phyloP scores from a whole-genome alignment of 2,329 filamentous ascomycete species.

The Podosphaera aphanis region DNA sequence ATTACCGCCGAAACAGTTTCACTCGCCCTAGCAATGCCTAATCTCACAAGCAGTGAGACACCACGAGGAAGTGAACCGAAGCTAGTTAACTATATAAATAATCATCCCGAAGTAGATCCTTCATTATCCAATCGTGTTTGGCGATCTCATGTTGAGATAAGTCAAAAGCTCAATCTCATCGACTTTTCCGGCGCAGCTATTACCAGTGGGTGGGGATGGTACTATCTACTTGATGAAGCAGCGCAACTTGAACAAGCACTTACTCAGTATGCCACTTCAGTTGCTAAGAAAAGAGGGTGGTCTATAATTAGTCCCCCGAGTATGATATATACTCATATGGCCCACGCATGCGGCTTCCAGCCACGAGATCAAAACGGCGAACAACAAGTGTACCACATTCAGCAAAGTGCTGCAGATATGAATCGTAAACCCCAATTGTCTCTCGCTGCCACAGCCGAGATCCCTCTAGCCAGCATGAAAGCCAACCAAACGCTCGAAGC shows the following conservation, averaged over 20 bases:
- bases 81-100: constrained; percentile 59
- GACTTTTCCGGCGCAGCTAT: constrained; percentile 65
- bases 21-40: constrained; percentile 61
- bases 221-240: constrained; percentile 79
- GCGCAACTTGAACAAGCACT: constrained; percentile 89
- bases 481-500: constrained; percentile 46
- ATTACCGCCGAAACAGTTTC: constrained; percentile 42
- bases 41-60: constrained; percentile 56
- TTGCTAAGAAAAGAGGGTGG: constrained; percentile 56
- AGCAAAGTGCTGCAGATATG: constrained; percentile 39
- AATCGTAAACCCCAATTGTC: constrained; percentile 44
- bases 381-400: constrained; percentile 70
- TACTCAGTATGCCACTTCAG: constrained; percentile 58
- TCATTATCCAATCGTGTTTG: constrained; percentile 21
- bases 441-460: constrained; percentile 78
- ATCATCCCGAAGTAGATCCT: constrained; percentile 26
- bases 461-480: constrained; percentile 77
- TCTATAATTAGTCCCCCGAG: constrained; percentile 61
- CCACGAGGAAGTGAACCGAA: constrained; percentile 43
- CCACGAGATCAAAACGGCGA: constrained; percentile 77
- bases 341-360: constrained; percentile 78
- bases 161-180: constrained; percentile 62
- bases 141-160: constrained; percentile 70
- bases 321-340: constrained; percentile 79
- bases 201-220: constrained; percentile 94